Evolutionary conservation across 2,329 filamentous ascomycete species (phyloP), one percentile per base, ranked within the genome.

Genomic region (Septoria petroselini): DNA sequence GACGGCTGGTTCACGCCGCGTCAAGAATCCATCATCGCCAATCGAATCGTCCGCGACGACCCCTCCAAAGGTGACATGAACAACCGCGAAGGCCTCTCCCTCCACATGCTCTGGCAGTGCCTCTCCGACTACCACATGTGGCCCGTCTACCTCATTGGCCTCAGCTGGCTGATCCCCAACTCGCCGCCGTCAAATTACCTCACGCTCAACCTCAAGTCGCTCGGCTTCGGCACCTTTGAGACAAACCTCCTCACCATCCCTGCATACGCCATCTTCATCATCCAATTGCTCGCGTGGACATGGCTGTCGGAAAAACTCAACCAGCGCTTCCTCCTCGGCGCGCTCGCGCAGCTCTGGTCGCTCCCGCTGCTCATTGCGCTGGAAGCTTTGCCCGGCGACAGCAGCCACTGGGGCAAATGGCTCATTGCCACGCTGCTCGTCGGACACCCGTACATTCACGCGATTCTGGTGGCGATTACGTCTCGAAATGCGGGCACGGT

Each of bases 1-100:
- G 48, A 58, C 7, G 83, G 84, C 5, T 84, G 80, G 77, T 85
- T 84, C 63, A 77, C 62, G 2, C 77, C 82, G 31, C 74, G 73
- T 1, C 82, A 84, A 51, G 80, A 84, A 58, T 69, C 71, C 38
- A 84, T 85, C 58, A 76, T 84, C 56, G 79, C 84, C n/a, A 85
- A 84, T 58, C 73, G 81, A 1, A 69, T 81, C n/a, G 69, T 83
- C 1, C 76, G 82, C 1, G 82, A 85, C 38, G 82, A 84, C 58
- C 79, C 79, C 0, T 74, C 72, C 41, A 82, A 82, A 54, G 77
- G 77, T 12, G 74, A 74, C 53, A 82, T 82, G 79, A 78, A 82
- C 64, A 82, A 82, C 55, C 71, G 79, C 2, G 76, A 82, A 61
- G 76, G 74, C 0, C 64, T 82, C 4, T 73, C 70, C 0, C 64